These are phyloP conservation scores for Bocquillonia castaneifolia DNA, from an alignment of 441 rosid species.

Conservation along the genomic window DNA sequence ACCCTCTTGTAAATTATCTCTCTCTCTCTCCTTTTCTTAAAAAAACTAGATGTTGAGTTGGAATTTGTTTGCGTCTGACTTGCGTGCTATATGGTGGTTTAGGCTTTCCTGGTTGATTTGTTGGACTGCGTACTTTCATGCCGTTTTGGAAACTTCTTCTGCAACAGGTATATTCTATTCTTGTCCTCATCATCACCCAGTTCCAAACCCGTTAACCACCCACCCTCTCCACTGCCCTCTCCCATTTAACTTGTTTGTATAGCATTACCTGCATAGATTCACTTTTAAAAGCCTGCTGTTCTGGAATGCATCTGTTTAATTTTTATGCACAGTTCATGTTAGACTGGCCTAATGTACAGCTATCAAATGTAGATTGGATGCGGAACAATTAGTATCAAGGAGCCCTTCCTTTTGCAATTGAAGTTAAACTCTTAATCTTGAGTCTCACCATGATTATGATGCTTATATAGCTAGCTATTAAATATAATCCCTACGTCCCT, in stretches of 20 bases:
- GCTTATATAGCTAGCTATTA: not conserved
- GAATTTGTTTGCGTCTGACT: conserved; percentile 17
- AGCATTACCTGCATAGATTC: not conserved
- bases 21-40: conserved; percentile 5
- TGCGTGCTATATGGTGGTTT: conserved; percentile 24
- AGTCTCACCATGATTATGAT: not conserved
- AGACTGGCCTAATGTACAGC: not conserved
- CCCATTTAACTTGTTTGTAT: not conserved
- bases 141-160: conserved; percentile 94
- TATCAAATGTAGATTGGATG: not conserved
- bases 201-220: not conserved
- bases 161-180: conserved; percentile 56
- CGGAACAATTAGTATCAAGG: not conserved
- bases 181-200: not conserved
- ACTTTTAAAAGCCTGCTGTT: not conserved
- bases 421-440: not conserved
- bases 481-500: too few species aligned
- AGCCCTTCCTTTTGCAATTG: not conserved
- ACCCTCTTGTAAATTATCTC: conserved; percentile 10
- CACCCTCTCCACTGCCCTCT: too few species aligned
- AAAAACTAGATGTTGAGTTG: conserved; percentile 4
- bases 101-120: conserved; percentile 94
- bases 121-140: conserved; percentile 81
- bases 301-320: conserved; percentile 10
- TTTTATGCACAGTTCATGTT: not conserved